Evolutionary conservation across 2,329 filamentous ascomycete species (phyloP), one percentile per base, ranked within the genome.

Genomic region (Ceratocystis alfenasii): DNA sequence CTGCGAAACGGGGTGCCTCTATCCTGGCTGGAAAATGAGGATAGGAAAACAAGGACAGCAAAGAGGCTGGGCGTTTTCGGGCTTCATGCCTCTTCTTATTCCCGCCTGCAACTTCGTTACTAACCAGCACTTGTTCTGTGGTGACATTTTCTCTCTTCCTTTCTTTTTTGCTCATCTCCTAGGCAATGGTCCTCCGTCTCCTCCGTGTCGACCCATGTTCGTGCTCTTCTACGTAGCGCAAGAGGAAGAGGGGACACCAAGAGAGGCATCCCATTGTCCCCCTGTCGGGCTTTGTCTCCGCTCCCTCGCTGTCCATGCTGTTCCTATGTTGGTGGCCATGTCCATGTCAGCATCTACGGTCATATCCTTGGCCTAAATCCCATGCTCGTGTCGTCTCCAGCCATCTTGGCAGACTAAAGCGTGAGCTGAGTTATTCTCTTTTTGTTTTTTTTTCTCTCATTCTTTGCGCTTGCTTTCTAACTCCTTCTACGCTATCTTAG

Each of bases 211-310:
- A 33, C 28, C 53, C 53, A 30, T 57, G 28, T 28, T 17, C 15
- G 28, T 22, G 10, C 22, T 57, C 10, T 12, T 41, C 3, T 12
- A 41, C 36, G 36, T 41, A 41, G 36, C 15, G 36, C 36, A 41
- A 15, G 48, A 25, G 48, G n/a, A 53, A 22, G 48, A 53, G 48
- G n/a, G 48, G n/a, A 20, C n/a, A 53, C 7, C 7, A 25, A 53
- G n/a, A 59, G 28, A 59, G 55, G 55, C 55, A 59, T 59, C 55
- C 55, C 55, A 59, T 59, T n/a, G n/a, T 53, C 28, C 55, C 36
- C 48, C 48, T 53, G 48, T 28, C 10, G 8, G 48, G 6, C 48
- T 53, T 10, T 53, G 20, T 53, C 48, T 8, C 48, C 20, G 48
- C 25, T 53, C 48, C 12, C 20, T 53, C 20, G 45, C 45, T 20